Evolutionary conservation across 2,329 filamentous ascomycete species (phyloP).

Genomic region (Eurotiales sp.): DNA sequence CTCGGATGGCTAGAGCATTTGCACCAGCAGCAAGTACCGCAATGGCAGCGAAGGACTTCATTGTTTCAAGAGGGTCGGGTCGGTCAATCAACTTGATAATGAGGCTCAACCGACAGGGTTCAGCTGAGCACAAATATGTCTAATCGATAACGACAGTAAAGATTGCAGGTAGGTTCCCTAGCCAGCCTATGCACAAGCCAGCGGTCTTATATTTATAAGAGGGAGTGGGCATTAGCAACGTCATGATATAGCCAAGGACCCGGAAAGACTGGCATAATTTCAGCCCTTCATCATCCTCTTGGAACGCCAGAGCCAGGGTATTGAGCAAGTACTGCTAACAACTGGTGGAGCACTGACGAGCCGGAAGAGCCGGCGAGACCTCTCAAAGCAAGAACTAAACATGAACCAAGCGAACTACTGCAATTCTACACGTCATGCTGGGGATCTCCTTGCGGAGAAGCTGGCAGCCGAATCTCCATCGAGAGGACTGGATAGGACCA

Average conservation of each 20-base stretch:
- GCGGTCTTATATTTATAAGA: constrained; percentile 2
- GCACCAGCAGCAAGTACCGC: constrained; percentile 39
- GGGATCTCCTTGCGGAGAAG: constrained; percentile 1
- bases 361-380: constrained; percentile 2
- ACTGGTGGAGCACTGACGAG: neutral
- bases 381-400: neutral
- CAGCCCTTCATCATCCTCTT: neutral
- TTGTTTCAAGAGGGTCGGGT: neutral
- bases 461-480: neutral
- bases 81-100: too few species aligned
- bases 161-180: neutral
- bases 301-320: neutral
- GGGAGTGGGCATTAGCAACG: neutral
- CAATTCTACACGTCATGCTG: constrained; percentile 8
- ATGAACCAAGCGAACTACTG: neutral
- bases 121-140: too few species aligned
- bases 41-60: constrained; percentile 26
- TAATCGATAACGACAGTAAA: neutral
- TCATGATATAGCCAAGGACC: neutral
- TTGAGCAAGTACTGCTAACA: neutral
- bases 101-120: neutral
- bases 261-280: neutral
- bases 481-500: neutral
- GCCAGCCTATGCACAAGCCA: neutral
- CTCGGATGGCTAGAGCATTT: constrained; percentile 40